Evolutionary conservation across 148 eudicot genomes (phyloP).

Genomic region (Diospyros lotus): DNA sequence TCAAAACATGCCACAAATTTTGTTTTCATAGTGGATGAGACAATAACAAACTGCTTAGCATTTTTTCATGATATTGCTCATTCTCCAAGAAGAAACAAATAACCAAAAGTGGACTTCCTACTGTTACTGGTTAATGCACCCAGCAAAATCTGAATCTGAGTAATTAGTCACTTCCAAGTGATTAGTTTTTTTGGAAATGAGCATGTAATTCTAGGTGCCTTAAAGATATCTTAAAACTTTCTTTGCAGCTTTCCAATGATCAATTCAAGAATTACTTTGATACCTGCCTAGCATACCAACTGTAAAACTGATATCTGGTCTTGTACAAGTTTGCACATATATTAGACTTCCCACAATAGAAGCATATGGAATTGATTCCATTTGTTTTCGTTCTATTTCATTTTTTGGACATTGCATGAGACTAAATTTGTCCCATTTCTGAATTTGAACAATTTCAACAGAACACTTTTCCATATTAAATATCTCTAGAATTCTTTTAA

Average conservation of each 20-base stretch:
- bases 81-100: no score
- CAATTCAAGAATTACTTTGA: neutral
- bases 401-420: neutral
- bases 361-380: neutral
- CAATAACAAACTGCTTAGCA: no score
- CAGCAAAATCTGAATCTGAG: neutral
- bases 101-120: neutral
- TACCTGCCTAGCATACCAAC: neutral
- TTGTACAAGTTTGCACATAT: neutral
- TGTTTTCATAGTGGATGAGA: neutral
- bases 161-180: neutral
- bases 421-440: neutral
- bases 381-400: no score
- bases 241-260: neutral
- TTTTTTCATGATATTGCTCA: neutral
- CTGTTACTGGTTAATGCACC: neutral
- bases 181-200: no score
- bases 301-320: neutral
- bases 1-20: neutral
- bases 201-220: neutral
- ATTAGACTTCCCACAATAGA: neutral
- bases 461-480: neutral
- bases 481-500: neutral
- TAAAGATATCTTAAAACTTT: neutral
- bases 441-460: neutral